Conservation (phyloP, 495 filamentous ascomycete species). For the Talaromyces nanjingensis region DNA sequence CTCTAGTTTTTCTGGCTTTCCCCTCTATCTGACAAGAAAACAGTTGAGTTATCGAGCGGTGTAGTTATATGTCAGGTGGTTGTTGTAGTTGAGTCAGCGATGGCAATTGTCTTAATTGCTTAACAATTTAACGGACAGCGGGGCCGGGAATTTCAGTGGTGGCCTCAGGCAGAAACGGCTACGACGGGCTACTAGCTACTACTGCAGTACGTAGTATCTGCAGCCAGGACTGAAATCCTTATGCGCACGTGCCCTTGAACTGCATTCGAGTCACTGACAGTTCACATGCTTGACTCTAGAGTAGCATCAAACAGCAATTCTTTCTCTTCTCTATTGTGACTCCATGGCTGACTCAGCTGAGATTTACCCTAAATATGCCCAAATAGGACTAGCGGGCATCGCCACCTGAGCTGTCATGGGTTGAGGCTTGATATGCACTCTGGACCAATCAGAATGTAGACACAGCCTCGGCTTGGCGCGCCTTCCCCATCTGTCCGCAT, state of each 20-base stretch:
- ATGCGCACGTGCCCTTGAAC: neutral
- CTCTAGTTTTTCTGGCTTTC: neutral
- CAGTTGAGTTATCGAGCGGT: neutral
- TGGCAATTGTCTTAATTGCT: neutral
- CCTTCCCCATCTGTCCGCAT: neutral
- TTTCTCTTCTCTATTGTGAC: too few species aligned
- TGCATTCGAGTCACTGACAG: neutral
- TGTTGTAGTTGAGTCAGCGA: neutral
- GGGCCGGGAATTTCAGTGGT: neutral
- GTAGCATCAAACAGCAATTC: neutral
- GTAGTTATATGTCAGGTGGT: neutral
- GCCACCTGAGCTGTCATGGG: slow-evolving; percentile 1
- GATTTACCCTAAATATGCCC: neutral
- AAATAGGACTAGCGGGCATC: neutral
- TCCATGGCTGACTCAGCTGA: neutral
- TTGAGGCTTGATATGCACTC: neutral
- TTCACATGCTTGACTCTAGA: neutral
- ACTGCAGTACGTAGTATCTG: too few species aligned
- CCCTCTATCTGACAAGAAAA: neutral
- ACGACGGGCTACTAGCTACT: neutral
- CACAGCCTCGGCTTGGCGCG: slow-evolving; percentile 2
- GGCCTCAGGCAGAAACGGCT: neutral
- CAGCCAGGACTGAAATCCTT: neutral
- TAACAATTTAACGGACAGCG: neutral
- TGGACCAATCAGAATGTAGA: neutral